These are phyloP conservation scores for Aleurites moluccanus DNA, from an alignment of 441 rosid genomes.

Conservation along the genomic window DNA sequence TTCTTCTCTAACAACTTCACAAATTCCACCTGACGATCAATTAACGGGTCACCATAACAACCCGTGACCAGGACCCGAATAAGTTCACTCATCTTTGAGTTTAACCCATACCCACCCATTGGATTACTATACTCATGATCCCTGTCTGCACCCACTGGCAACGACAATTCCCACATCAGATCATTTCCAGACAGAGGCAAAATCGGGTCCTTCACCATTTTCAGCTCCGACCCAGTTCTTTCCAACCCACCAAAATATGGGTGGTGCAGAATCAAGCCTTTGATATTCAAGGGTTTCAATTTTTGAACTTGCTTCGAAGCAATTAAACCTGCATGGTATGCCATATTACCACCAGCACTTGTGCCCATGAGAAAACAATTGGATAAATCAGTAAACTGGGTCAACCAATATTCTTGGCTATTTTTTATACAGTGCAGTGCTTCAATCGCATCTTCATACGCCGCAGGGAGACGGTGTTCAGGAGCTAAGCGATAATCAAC, in stretches of 20 bases:
- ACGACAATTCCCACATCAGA: constrained; percentile 36
- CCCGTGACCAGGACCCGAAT: constrained; percentile 35
- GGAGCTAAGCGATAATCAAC: too few relatives aligned
- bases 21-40: constrained; percentile 45
- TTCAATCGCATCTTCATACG: constrained; percentile 2
- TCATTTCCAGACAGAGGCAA: constrained; percentile 30
- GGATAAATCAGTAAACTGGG: not conserved
- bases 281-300: constrained; percentile 6
- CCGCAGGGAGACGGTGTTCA: too few relatives aligned
- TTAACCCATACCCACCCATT: constrained; percentile 24
- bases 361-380: too few relatives aligned
- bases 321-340: not conserved
- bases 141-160: constrained; percentile 38
- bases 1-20: constrained; percentile 30
- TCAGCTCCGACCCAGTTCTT: constrained; percentile 42
- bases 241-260: constrained; percentile 51
- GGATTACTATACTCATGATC: constrained; percentile 55
- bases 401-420: too few relatives aligned
- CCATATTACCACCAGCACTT: too few relatives aligned
- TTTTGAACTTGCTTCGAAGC: not conserved
- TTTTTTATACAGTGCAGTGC: not conserved
- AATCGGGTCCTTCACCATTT: constrained; percentile 25
- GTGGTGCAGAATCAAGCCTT: constrained; percentile 39
- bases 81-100: constrained; percentile 15
- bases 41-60: constrained; percentile 35